These are phyloP conservation scores for Fusarium nygamai DNA, from an alignment of 2,329 filamentous ascomycete genomes.

Conservation along the genomic window DNA sequence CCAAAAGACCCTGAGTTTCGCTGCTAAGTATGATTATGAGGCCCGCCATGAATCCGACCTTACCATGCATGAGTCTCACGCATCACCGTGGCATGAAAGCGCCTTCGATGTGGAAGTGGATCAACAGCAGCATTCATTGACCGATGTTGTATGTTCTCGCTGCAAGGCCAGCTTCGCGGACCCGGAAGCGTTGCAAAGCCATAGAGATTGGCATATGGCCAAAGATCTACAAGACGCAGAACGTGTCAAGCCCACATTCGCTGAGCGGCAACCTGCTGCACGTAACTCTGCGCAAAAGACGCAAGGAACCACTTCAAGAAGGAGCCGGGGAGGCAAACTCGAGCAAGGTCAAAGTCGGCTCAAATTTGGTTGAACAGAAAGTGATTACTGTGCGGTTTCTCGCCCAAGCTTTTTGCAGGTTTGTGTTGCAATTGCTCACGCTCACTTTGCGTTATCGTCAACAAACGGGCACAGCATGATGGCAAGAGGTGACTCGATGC, in stretches of 20 bases:
- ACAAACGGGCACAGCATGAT: slow-evolving; percentile 1
- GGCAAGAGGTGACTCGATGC: neutral
- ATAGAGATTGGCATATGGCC: slow-evolving; percentile 95
- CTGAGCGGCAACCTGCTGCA: slow-evolving; percentile 47
- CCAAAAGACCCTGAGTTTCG: slow-evolving; percentile 18
- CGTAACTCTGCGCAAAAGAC: slow-evolving; percentile 45
- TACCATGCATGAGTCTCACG: slow-evolving; percentile 12
- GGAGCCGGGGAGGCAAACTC: slow-evolving; percentile 51
- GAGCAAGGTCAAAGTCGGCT: slow-evolving; percentile 71
- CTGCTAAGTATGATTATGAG: slow-evolving; percentile 10
- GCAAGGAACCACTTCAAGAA: slow-evolving; percentile 53
- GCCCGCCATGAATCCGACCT: slow-evolving; percentile 30
- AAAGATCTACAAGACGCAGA: slow-evolving; percentile 79
- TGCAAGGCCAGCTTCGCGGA: slow-evolving; percentile 71
- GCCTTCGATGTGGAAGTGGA: slow-evolving; percentile 32
- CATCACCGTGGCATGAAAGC: slow-evolving; percentile 13
- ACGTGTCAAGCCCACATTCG: slow-evolving; percentile 61
- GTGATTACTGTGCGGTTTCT: neutral
- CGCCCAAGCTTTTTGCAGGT: neutral
- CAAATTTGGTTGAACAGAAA: slow-evolving; percentile 62
- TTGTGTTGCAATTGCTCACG: neutral
- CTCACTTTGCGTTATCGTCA: neutral
- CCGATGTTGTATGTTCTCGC: slow-evolving; percentile 65
- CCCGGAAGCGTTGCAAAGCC: slow-evolving; percentile 72
- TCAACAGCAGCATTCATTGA: slow-evolving; percentile 47